Percentiles rank a stretch among this genome's conserved stretches.
Evolutionary conservation across 306 rosid genomes (phyloP).

Genomic region (Lupinus albus): DNA sequence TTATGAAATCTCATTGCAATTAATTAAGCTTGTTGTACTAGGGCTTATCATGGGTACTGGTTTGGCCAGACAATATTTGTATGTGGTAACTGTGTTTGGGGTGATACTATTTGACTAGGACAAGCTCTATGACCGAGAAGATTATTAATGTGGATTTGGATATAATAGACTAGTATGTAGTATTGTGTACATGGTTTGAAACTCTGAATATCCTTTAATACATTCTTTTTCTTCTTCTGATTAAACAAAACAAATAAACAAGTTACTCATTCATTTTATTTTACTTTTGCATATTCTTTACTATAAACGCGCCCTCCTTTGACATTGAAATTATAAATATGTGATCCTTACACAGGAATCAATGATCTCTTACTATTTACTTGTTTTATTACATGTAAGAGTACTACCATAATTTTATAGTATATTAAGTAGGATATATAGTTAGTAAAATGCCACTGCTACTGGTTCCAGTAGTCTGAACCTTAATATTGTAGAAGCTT

Average conservation of each 20-base stretch:
- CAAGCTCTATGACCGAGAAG: too few relatives aligned
- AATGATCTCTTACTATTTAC: neutral
- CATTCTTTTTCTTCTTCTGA: too few relatives aligned
- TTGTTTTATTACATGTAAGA: neutral
- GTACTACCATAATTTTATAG: too few relatives aligned
- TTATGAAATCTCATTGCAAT: neutral
- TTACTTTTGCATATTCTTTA: neutral
- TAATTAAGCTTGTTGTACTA: too few relatives aligned
- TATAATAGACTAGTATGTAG: too few relatives aligned
- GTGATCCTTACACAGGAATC: neutral
- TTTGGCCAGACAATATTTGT: too few relatives aligned
- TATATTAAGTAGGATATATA: neutral
- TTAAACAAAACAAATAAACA: neutral
- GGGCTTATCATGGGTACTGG: too few relatives aligned
- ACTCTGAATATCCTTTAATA: too few relatives aligned
- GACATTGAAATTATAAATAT: neutral
- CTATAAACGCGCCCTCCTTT: neutral
- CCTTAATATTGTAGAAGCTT: conserved; percentile 6
- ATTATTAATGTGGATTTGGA: too few relatives aligned
- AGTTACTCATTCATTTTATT: neutral
- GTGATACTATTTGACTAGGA: too few relatives aligned
- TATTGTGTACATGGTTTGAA: too few relatives aligned
- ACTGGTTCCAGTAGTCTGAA: neutral
- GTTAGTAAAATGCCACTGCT: neutral
- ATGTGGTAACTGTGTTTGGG: neutral